A percentile compares a stretch with the other conserved stretches of the same genome.
Conservation (phyloP, 441 rosid genomes). For the Corymbia citriodora region DNA sequence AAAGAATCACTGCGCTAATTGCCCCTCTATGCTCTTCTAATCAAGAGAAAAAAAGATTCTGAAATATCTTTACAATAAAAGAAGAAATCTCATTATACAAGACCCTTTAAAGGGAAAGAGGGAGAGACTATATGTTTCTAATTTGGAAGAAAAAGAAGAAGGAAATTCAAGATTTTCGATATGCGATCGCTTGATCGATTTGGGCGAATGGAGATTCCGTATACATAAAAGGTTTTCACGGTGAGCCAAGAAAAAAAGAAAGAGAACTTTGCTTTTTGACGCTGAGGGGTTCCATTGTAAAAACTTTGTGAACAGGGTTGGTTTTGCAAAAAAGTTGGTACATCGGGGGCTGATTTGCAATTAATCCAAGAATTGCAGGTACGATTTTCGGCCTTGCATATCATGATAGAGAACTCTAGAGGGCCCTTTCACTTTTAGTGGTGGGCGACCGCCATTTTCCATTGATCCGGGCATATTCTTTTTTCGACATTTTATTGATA, state of each 20-base stretch:
- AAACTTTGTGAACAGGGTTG: background rate
- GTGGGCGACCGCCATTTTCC: background rate
- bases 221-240: background rate
- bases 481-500: background rate
- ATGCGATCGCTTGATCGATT: background rate
- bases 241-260: background rate
- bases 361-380: background rate
- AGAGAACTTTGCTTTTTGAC: background rate
- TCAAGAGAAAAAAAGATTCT: background rate
- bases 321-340: background rate
- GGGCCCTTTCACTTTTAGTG: background rate
- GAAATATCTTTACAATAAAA: background rate
- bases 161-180: background rate
- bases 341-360: background rate
- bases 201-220: background rate
- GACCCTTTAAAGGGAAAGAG: background rate
- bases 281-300: background rate
- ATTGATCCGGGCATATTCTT: background rate
- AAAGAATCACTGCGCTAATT: background rate
- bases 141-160: background rate
- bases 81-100: background rate
- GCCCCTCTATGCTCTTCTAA: background rate
- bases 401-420: background rate
- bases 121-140: background rate
- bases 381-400: background rate